A percentile compares a stretch with the other conserved stretches of the same genome.
Evolutionary conservation across 495 filamentous ascomycete species (phyloP).

Genomic region (Emericellopsis terricola): DNA sequence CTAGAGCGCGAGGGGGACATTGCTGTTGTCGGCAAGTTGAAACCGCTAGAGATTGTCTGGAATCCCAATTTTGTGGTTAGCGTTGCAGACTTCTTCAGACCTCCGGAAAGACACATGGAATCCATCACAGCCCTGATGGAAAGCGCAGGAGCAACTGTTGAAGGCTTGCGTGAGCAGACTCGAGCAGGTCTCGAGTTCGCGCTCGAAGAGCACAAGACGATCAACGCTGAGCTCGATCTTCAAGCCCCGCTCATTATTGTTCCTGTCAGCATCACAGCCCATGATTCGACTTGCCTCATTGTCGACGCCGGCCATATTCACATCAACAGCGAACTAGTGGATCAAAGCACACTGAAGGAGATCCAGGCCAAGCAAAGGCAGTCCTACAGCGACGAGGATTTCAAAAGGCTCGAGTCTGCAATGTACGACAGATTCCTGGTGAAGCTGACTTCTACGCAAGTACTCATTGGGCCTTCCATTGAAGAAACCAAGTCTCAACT

Average conservation of each 20-base stretch:
- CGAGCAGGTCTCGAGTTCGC: slow-evolving; percentile 91
- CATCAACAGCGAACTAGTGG: slow-evolving; percentile 82
- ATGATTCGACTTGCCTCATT: slow-evolving; percentile 71
- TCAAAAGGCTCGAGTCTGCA: slow-evolving; percentile 64
- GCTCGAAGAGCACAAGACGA: slow-evolving; percentile 89
- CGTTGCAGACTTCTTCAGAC: slow-evolving; percentile 84
- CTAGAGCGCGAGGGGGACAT: slow-evolving; percentile 83
- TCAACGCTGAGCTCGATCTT: slow-evolving; percentile 89
- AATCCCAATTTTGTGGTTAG: slow-evolving; percentile 85
- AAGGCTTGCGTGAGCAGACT: slow-evolving; percentile 86
- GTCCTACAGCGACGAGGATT: slow-evolving; percentile 75
- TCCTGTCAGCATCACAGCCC: slow-evolving; percentile 72
- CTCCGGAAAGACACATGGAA: slow-evolving; percentile 94
- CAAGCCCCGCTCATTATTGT: slow-evolving; percentile 93
- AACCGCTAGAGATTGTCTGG: slow-evolving; percentile 91
- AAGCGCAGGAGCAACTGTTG: slow-evolving; percentile 83
- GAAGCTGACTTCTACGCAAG: slow-evolving; percentile 82
- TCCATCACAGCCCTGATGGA: slow-evolving; percentile 90
- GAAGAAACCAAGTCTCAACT: slow-evolving; percentile 80
- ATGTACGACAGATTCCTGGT: slow-evolving; percentile 94
- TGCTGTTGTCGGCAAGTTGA: slow-evolving; percentile 75
- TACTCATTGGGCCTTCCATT: slow-evolving; percentile 88
- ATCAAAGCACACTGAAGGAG: slow-evolving; percentile 71
- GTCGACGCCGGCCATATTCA: slow-evolving; percentile 91
- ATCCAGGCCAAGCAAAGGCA: slow-evolving; percentile 82